Conservation (phyloP, 2,329 filamentous ascomycete species). For the Xylaria sp. region DNA sequence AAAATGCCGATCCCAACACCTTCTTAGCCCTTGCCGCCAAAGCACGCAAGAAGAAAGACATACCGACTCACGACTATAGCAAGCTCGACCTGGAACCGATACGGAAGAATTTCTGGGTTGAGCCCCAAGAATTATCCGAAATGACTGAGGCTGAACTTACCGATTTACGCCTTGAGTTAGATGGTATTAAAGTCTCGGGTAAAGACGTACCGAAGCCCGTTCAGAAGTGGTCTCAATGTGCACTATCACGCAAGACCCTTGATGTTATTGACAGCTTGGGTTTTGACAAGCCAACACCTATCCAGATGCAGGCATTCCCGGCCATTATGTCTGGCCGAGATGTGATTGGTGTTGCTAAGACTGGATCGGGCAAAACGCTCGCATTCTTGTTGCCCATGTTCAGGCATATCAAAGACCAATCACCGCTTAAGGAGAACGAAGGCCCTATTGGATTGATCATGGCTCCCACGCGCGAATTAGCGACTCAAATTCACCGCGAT, state of each 20-base stretch:
- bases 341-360: constrained; percentile 96
- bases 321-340: constrained; percentile 96
- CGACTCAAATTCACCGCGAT: constrained; percentile 92
- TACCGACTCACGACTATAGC: constrained; percentile 86
- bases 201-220: constrained; percentile 92
- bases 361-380: constrained; percentile 96
- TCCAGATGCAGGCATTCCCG: constrained; percentile 94
- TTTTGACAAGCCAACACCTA: constrained; percentile 90
- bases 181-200: constrained; percentile 93
- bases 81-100: constrained; percentile 89
- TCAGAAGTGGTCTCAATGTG: constrained; percentile 96
- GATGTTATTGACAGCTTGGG: constrained; percentile 85
- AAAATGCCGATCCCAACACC: constrained; percentile 59
- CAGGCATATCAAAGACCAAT: constrained; percentile 94
- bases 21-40: constrained; percentile 67
- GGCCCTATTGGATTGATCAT: constrained; percentile 90
- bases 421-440: constrained; percentile 81
- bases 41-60: constrained; percentile 89
- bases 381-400: constrained; percentile 98
- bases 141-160: constrained; percentile 87
- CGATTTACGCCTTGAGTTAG: constrained; percentile 84
- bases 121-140: constrained; percentile 83
- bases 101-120: constrained; percentile 93
- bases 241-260: constrained; percentile 84
- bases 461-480: constrained; percentile 93